Evolutionary conservation across 768 basidiomycete species (phyloP).

Genomic region (Lactarius psammicola): DNA sequence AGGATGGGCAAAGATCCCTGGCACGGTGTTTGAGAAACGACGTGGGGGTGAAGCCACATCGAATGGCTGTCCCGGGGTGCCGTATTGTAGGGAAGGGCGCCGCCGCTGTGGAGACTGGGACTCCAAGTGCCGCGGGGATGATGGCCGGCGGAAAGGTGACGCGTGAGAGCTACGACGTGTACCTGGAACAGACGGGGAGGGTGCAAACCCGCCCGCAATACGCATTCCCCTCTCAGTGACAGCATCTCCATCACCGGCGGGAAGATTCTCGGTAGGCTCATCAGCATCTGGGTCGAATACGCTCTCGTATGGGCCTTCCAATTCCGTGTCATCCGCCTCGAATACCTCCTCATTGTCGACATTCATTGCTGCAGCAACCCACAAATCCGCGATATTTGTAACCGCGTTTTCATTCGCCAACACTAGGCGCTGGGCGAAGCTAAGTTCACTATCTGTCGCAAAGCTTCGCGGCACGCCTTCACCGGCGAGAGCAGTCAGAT

Average conservation of each 20-base stretch:
- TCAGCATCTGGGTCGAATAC: slow-evolving; percentile 37
- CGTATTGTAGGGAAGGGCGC: slow-evolving; percentile 27
- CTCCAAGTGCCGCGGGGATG: slow-evolving; percentile 23
- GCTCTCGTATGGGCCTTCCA: slow-evolving; percentile 26
- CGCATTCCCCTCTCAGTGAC: slow-evolving; percentile 14
- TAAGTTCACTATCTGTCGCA: slow-evolving; percentile 55
- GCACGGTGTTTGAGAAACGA: slow-evolving; percentile 56
- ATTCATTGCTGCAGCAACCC: slow-evolving; percentile 97
- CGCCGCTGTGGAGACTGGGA: slow-evolving; percentile 23
- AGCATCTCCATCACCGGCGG: neutral
- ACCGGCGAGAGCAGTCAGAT: slow-evolving; percentile 31
- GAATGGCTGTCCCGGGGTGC: slow-evolving; percentile 29
- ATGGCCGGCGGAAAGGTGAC: slow-evolving; percentile 27
- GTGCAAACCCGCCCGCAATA: neutral
- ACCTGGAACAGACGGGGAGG: slow-evolving; percentile 17
- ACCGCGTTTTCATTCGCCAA: slow-evolving; percentile 95
- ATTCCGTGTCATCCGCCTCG: slow-evolving; percentile 46
- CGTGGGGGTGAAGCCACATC: slow-evolving; percentile 44
- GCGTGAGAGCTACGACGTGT: slow-evolving; percentile 14
- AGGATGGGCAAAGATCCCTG: slow-evolving; percentile 79
- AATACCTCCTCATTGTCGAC: slow-evolving; percentile 88
- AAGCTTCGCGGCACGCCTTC: slow-evolving; percentile 43
- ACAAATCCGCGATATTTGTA: slow-evolving; percentile 92
- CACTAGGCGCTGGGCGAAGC: slow-evolving; percentile 83
- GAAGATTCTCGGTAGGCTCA: slow-evolving; percentile 32